Evolutionary conservation across 345 rosid genomes (phyloP), one percentile per base, ranked within the genome.

Genomic region (Pugionium cornutum): DNA sequence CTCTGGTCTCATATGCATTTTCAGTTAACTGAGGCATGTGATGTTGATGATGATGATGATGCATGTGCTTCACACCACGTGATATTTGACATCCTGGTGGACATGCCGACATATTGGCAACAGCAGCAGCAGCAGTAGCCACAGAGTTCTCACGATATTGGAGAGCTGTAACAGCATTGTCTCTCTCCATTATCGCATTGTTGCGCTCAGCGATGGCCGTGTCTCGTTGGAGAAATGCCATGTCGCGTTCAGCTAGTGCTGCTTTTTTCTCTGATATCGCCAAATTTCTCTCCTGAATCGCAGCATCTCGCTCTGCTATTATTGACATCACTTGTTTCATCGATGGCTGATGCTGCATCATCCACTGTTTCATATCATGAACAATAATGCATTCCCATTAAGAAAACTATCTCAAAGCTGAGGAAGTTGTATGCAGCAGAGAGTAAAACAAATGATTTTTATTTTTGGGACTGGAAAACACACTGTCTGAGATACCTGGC

Each of bases 281-380:
- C 53, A 87, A 74, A 53, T 95, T 87, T 75, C 91, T 85, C 75
- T 95, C 97, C 65, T 87, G 96, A 34, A 95, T 74, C 7, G 97
- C 96, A 53, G 91, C 96, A 80, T 95, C 99, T 29, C 97, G 84
- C 81, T 95, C 97, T 28, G 96, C 92, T 84, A 95, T 89, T 57
- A 95, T 84, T 47, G 84, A 77, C 97, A 95, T 95, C 56, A 95
- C 90, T 82, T 95, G 99, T 82, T 95, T 95, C 97, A 95, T 95
- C 11, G 99, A 87, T 47, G 97, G 99, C 81, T 89, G 97, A 76
- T 85, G 85, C 71, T 84, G 99, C 91, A 87, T 79, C 79, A 87
- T 71, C 97, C 96, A 88, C 96, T 94, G 87, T 75, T 71, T 60
- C 51, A 60, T 48, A 56, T 62, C 64, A 77, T 43, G 30, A 63